Base-by-base conservation (phyloP, 768 basidiomycete genomes). In the Pholiota microspora region DNA sequence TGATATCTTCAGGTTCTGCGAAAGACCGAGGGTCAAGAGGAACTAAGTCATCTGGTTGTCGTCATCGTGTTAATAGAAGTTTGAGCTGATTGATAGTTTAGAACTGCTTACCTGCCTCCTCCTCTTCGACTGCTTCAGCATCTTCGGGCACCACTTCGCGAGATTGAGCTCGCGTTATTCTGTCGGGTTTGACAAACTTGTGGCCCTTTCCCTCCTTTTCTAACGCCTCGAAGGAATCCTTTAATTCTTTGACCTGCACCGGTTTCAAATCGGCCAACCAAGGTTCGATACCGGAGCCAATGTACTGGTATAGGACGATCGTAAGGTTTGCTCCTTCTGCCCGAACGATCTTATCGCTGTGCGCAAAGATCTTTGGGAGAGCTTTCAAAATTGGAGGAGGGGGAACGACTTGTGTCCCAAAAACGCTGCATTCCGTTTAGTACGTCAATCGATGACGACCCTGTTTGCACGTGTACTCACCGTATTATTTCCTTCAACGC, bases 231-330 rank as follows among this genome's bases (percentile, higher is more conserved):
- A 96, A 99, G 0, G 85, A 79, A 65, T 98, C 96, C 63, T 92
- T 92, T 62, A 99, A 69, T 62, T 99, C 97, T 68, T 97, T 94
- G 38, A 96, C 85, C 70, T 98, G 97, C 3, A 99, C 94, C 1
- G 96, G 94, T 67, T 99, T 99, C 57, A 99, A 79, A 56, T 98
- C 95, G 18, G 82, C 74, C 18, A 99, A 74, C 77, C 85, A 92
- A 45, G 92, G 82, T 51, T 94, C 87, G 56, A 99, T 88, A 0
- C 84, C 86, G 49, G 83, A 63, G 27, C 92, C 96, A 58, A 98
- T 85, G 67, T 85, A 94, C 55, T 90, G 87, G 75, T 98, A 96
- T 6, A 98, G 71, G 0, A 75, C 73, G 62, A 88, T 85, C 0
- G 84, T 78, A 16, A 99, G 84, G 25, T 79, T 75, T 0, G 84